Evolutionary conservation across 1,284 basidiomycete genomes (phyloP).

Genomic region (Takashimella koratensis): DNA sequence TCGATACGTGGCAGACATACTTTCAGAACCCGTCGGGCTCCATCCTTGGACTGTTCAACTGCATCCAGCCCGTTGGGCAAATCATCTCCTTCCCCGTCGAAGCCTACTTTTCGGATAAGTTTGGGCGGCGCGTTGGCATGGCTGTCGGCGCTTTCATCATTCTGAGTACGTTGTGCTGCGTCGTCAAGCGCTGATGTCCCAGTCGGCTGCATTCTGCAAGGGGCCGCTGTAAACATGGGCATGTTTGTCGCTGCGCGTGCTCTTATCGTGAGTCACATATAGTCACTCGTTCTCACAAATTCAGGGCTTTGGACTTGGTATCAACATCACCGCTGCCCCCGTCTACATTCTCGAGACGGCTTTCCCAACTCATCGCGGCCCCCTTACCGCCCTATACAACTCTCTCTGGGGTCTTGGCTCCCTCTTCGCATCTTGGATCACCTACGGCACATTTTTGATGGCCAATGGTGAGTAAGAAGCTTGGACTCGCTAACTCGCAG

Average conservation of each 20-base stretch:
- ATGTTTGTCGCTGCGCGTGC: constrained; percentile 56
- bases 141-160: constrained; percentile 48
- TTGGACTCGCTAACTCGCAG: constrained; percentile 50
- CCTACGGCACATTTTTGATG: constrained; percentile 35
- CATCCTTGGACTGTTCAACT: constrained; percentile 23
- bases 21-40: constrained; percentile 13
- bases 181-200: background rate
- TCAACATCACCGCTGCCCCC: constrained; percentile 55
- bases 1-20: constrained; percentile 17
- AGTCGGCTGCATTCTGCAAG: constrained; percentile 49
- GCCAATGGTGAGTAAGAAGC: constrained; percentile 37
- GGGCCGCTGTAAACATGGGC: constrained; percentile 62
- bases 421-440: constrained; percentile 31
- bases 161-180: constrained; percentile 32
- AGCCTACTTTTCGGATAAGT: constrained; percentile 43
- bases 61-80: constrained; percentile 18
- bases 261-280: background rate
- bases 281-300: background rate
- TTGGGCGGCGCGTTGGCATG: constrained; percentile 45
- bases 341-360: constrained; percentile 71
- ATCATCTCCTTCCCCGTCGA: constrained; percentile 15
- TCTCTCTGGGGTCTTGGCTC: constrained; percentile 72
- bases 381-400: constrained; percentile 68
- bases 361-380: constrained; percentile 68
- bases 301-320: constrained; percentile 62